Evolutionary conservation across 331 rosid species (phyloP).

Genomic region (Erythrophleum ivorense): DNA sequence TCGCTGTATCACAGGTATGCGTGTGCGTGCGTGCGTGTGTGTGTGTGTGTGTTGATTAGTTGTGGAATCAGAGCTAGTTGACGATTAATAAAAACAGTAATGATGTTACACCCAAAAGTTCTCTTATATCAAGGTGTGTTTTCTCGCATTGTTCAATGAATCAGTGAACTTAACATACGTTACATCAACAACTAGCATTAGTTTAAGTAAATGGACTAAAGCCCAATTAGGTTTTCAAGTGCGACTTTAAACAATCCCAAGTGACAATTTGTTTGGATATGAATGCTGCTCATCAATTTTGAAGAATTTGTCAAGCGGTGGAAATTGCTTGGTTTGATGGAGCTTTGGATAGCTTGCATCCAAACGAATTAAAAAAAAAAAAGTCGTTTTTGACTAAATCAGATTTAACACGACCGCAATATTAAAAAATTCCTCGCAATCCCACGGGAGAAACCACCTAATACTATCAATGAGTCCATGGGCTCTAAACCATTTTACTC

Average conservation of each 20-base stretch:
- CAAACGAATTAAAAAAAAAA: neutral
- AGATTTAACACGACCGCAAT: neutral
- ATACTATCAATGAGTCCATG: constrained; percentile 14
- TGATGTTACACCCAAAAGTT: constrained; percentile 31
- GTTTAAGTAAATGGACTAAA: constrained; percentile 36
- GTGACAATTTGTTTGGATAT: neutral
- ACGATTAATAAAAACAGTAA: constrained; percentile 29
- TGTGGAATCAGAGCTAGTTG: constrained; percentile 48
- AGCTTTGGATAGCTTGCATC: neutral
- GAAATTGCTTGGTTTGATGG: neutral
- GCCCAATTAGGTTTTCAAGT: constrained; percentile 28
- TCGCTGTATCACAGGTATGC: too few relatives aligned
- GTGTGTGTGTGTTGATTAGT: neutral
- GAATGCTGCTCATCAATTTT: neutral
- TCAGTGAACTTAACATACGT: constrained; percentile 36
- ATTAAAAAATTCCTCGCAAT: constrained; percentile 4
- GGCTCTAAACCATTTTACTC: neutral
- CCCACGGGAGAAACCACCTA: constrained; percentile 3
- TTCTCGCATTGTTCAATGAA: constrained; percentile 48
- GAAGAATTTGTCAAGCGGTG: neutral
- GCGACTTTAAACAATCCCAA: constrained; percentile 5
- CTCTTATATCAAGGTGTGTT: constrained; percentile 23
- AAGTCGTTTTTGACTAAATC: neutral
- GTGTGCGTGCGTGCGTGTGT: too few relatives aligned
- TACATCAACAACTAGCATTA: constrained; percentile 45